phyloP scores from a whole-genome alignment of 2,329 filamentous ascomycete species.

The Canariomyces notabilis region DNA sequence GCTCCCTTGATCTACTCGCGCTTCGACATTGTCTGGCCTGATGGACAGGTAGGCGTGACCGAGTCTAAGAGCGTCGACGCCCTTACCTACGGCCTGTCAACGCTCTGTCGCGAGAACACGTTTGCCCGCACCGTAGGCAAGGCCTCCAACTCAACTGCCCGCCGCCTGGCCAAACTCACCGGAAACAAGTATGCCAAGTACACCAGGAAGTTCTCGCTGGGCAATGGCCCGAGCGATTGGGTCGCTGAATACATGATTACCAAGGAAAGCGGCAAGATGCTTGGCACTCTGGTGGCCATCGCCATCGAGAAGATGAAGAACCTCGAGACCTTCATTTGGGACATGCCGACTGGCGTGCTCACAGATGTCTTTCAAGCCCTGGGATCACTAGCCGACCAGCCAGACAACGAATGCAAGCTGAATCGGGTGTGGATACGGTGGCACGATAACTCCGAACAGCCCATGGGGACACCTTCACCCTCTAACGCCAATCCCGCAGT shows the following conservation, averaged over 20 bases:
- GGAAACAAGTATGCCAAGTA: conserved; percentile 71
- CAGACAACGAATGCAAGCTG: conserved; percentile 58
- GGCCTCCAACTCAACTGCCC: conserved; percentile 25
- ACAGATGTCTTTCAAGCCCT: conserved; percentile 78
- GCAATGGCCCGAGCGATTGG: conserved; percentile 75
- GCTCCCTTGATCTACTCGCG: conserved; percentile 77
- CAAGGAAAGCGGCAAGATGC: conserved; percentile 82
- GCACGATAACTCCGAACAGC: conserved; percentile 65
- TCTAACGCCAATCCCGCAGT: conserved; percentile 20
- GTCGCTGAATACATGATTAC: conserved; percentile 76
- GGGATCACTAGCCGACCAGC: conserved; percentile 60
- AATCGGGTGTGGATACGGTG: conserved; percentile 75
- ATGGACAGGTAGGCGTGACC: conserved; percentile 58
- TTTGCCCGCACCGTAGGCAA: conserved; percentile 38
- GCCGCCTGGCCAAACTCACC: conserved; percentile 27
- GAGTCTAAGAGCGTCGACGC: conserved; percentile 72
- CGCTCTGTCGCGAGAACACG: conserved; percentile 63
- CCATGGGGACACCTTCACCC: conserved; percentile 24
- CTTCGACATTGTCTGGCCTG: conserved; percentile 86
- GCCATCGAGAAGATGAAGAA: conserved; percentile 78
- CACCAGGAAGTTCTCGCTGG: conserved; percentile 75
- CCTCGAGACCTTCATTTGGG: conserved; percentile 78
- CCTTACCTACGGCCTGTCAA: conserved; percentile 75
- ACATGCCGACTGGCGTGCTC: conserved; percentile 81
- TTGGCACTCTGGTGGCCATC: conserved; percentile 75